Evolutionary conservation across 108 stramenopile genomes (phyloP).

Genomic region (Fistulifera pelliculosa): DNA sequence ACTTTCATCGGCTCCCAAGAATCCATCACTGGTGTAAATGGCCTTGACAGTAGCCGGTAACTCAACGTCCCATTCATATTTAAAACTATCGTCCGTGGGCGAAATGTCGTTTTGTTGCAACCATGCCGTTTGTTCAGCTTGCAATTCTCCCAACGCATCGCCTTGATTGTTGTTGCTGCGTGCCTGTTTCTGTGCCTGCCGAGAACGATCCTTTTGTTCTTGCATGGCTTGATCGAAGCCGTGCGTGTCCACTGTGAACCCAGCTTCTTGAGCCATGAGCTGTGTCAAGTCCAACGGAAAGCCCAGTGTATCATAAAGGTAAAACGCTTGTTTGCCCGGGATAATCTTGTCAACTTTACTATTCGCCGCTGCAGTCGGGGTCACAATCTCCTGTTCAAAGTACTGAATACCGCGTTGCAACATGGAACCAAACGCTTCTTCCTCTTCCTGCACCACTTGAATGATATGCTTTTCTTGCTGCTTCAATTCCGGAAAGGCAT

Average conservation of each 20-base stretch:
- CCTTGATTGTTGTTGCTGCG: conserved; percentile 29
- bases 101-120: conserved; percentile 65
- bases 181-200: conserved; percentile 58
- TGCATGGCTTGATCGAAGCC: conserved; percentile 87
- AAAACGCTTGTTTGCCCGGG: conserved; percentile 87
- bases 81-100: conserved; percentile 76
- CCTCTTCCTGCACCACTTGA: conserved; percentile 89
- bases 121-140: conserved; percentile 92
- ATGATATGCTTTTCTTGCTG: conserved; percentile 66
- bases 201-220: conserved; percentile 73
- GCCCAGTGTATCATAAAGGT: conserved; percentile 93
- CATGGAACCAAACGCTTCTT: conserved; percentile 85
- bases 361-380: conserved; percentile 1
- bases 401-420: conserved; percentile 91
- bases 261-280: conserved; percentile 96
- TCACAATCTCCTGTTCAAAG: conserved; percentile 43
- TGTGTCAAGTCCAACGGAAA: conserved; percentile 97
- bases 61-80: conserved; percentile 83
- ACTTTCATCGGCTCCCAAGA: conserved; percentile 32
- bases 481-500: conserved; percentile 86
- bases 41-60: conserved; percentile 77
- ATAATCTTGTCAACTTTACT: conserved; percentile 34
- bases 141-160: conserved; percentile 66
- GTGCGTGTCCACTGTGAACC: conserved; percentile 76
- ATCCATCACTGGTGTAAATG: conserved; percentile 71